These are phyloP conservation scores for Tuber umbilicatum DNA, from an alignment of 495 filamentous ascomycete species.

Conservation along the genomic window DNA sequence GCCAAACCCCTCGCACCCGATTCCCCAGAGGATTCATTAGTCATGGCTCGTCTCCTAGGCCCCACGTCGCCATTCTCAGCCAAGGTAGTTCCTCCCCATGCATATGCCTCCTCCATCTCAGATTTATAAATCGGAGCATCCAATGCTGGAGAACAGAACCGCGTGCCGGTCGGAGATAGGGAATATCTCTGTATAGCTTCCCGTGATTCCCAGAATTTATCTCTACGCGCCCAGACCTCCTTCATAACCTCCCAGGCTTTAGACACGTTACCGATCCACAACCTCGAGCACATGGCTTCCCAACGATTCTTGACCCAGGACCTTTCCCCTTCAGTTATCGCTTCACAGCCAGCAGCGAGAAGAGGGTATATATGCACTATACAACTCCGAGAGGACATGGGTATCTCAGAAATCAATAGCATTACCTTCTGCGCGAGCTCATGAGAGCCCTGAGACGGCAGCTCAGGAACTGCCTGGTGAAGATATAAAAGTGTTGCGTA, in stretches of 20 bases:
- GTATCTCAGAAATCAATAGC: constrained; percentile 58
- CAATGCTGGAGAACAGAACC: constrained; percentile 10
- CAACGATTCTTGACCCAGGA: constrained; percentile 65
- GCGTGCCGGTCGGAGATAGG: neutral
- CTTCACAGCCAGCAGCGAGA: constrained; percentile 65
- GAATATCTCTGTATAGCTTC: constrained; percentile 7
- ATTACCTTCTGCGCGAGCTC: constrained; percentile 60
- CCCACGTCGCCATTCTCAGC: constrained; percentile 8
- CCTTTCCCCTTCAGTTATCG: constrained; percentile 54
- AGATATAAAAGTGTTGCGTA: constrained; percentile 70
- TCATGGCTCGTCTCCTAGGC: constrained; percentile 5
- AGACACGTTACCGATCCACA: constrained; percentile 68
- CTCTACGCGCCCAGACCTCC: constrained; percentile 53
- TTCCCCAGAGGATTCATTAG: neutral
- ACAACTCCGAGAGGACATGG: constrained; percentile 56
- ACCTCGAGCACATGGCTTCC: constrained; percentile 55
- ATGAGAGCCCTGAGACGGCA: constrained; percentile 54
- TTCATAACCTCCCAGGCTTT: constrained; percentile 54
- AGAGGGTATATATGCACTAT: constrained; percentile 76
- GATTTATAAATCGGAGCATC: neutral
- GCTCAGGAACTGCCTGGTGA: constrained; percentile 71
- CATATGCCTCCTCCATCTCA: constrained; percentile 10
- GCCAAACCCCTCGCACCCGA: neutral
- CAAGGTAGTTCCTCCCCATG: constrained; percentile 9
- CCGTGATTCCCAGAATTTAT: constrained; percentile 41